Evolutionary conservation across 2,329 filamentous ascomycete genomes (phyloP).

Genomic region (Colletotrichum horii): DNA sequence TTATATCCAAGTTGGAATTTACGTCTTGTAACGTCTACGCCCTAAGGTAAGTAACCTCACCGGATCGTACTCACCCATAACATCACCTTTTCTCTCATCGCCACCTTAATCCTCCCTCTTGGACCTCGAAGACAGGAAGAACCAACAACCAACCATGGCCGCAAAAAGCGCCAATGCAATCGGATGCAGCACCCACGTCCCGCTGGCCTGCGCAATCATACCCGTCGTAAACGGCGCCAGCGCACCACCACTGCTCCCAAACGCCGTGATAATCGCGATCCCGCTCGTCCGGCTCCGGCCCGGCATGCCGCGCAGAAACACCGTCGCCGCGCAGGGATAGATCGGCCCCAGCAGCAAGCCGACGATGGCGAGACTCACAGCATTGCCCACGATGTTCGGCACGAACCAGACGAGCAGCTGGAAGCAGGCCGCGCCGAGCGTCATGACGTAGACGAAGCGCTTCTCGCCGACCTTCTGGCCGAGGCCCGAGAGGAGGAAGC

Average conservation of each 20-base stretch:
- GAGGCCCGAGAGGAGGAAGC: conserved; percentile 73
- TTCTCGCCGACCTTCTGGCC: conserved; percentile 75
- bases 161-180: conserved; percentile 70
- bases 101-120: not conserved
- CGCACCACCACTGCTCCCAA: conserved; percentile 72
- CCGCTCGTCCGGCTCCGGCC: conserved; percentile 66
- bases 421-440: conserved; percentile 66
- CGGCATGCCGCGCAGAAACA: conserved; percentile 68
- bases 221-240: conserved; percentile 71
- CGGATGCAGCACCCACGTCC: conserved; percentile 70
- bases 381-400: conserved; percentile 75
- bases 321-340: conserved; percentile 74
- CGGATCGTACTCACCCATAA: not conserved
- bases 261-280: conserved; percentile 73
- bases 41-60: rapidly evolving
- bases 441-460: conserved; percentile 67
- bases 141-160: conserved; percentile 70
- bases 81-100: not conserved
- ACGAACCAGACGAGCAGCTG: conserved; percentile 81
- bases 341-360: conserved; percentile 80
- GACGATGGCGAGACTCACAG: conserved; percentile 73
- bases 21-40: not conserved
- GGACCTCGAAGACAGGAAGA: not conserved
- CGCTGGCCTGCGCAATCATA: conserved; percentile 64
- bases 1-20: rapidly evolving